Evolutionary conservation across 2,329 filamentous ascomycete species (phyloP).

Genomic region (Colletotrichum sp.): DNA sequence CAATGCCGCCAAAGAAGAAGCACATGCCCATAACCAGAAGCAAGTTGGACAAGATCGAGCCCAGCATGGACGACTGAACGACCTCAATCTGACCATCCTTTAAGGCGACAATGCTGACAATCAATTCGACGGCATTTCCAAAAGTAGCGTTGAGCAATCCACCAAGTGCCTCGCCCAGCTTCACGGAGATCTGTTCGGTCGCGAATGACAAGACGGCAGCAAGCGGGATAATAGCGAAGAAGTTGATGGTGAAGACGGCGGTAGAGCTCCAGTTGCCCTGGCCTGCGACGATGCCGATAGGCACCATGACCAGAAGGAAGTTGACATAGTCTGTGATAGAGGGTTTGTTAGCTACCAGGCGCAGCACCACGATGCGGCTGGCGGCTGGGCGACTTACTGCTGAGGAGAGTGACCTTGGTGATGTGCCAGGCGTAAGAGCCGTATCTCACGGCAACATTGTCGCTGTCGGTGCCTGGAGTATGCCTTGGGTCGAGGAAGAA

Average conservation of each 20-base stretch:
- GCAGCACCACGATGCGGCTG: not conserved
- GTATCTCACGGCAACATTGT: conserved; percentile 49
- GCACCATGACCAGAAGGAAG: conserved; percentile 75
- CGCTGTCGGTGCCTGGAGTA: conserved; percentile 58
- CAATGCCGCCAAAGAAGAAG: conserved; percentile 76
- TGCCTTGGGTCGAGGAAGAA: conserved; percentile 56
- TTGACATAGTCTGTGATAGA: conserved; percentile 63
- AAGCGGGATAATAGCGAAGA: conserved; percentile 80
- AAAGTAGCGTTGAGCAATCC: conserved; percentile 79
- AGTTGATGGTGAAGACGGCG: conserved; percentile 77
- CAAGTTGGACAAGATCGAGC: conserved; percentile 93
- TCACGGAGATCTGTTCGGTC: conserved; percentile 76
- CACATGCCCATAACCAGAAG: conserved; percentile 85
- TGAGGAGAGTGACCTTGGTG: conserved; percentile 61
- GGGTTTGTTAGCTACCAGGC: conserved; percentile 2
- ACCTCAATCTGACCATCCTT: conserved; percentile 87
- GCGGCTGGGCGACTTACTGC: conserved; percentile 51
- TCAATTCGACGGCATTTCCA: conserved; percentile 81
- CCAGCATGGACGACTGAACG: conserved; percentile 97
- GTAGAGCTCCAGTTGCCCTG: conserved; percentile 66
- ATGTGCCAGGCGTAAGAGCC: conserved; percentile 59
- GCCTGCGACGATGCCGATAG: conserved; percentile 74
- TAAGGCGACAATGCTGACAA: conserved; percentile 91
- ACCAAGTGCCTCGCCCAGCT: conserved; percentile 76
- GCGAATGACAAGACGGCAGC: conserved; percentile 78